Base-by-base conservation (phyloP, 2,329 filamentous ascomycete species). In the Didymella arachidicola region DNA sequence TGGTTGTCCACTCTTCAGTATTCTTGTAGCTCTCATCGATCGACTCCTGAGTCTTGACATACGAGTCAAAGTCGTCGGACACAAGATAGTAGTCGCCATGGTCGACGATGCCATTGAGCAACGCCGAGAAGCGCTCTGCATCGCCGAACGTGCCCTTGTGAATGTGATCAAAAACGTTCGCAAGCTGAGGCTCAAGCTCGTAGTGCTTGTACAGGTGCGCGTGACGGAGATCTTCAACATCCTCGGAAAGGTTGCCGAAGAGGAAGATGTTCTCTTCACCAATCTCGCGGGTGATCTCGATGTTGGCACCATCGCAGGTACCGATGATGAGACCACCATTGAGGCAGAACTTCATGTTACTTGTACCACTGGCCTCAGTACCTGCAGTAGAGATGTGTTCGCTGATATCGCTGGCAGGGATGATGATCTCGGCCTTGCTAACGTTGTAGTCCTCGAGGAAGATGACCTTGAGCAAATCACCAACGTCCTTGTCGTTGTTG, bases 291-390 rank as follows among this genome's bases (percentile, higher is more conserved):
- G 95, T 98, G 75, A 98, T 98, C 82, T 97, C 93, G 77, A 97
- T 97, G 74, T 99, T 99, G 63, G 95, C 95, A 74, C 95, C 95
- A 72, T 99, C 95, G 75, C 94, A 97, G 19, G 95, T 99, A 69
- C 95, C 95, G 69, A 99, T 99, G 72, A 99, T 96, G 61, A 99
- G 83, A 64, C 95, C 95, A 64, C 95, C 95, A 72, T 98, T 99
- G 72, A 99, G 84, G 14, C 97, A 95, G 78, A 99, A 99, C 80
- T 99, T 99, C 95, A 99, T 99, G 86, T 99, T 99, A 73, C 92
- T 96, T 12, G 93, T 97, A 63, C 94, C 94, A 64, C 83, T 87
- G 26, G 86, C 87, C 70, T 99, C 95, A 1, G 95, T 99, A 48
- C 95, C 95, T 36, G 95, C 95, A 25, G 95, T 99, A 2, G 95